Evolutionary conservation across 345 rosid genomes (phyloP).

Genomic region (Populus euphratica): DNA sequence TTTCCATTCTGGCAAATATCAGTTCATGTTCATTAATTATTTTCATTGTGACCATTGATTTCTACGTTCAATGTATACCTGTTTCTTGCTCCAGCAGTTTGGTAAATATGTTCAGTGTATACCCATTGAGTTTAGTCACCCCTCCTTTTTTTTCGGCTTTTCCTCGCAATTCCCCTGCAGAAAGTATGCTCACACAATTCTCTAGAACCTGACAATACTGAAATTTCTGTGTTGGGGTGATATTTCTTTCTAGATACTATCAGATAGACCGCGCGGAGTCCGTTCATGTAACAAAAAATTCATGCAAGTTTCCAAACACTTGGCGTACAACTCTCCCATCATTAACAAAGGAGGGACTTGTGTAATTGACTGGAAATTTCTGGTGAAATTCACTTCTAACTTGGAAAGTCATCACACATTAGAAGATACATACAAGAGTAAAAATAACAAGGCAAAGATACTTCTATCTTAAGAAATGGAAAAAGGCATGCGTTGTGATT

Average conservation of each 20-base stretch:
- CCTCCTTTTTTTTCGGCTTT: background rate
- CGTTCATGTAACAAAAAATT: background rate
- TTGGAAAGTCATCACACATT: background rate
- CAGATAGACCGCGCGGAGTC: background rate
- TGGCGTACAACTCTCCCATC: background rate
- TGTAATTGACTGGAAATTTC: background rate
- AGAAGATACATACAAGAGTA: background rate
- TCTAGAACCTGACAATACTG: background rate
- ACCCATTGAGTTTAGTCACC: background rate
- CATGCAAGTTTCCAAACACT: background rate
- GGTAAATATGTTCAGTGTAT: background rate
- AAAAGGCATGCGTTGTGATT: background rate
- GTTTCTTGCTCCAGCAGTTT: background rate
- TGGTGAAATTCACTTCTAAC: background rate
- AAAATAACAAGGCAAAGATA: background rate
- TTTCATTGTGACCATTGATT: background rate
- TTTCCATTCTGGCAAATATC: constrained; percentile 4
- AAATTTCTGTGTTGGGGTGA: no score
- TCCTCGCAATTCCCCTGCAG: background rate
- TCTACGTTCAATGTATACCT: background rate
- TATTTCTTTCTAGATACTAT: background rate
- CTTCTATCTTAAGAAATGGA: background rate
- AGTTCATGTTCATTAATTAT: background rate
- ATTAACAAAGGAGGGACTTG: background rate
- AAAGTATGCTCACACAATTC: background rate